Conservation (phyloP, 2,329 filamentous ascomycete genomes). For the Cordyceps tenuipes region DNA sequence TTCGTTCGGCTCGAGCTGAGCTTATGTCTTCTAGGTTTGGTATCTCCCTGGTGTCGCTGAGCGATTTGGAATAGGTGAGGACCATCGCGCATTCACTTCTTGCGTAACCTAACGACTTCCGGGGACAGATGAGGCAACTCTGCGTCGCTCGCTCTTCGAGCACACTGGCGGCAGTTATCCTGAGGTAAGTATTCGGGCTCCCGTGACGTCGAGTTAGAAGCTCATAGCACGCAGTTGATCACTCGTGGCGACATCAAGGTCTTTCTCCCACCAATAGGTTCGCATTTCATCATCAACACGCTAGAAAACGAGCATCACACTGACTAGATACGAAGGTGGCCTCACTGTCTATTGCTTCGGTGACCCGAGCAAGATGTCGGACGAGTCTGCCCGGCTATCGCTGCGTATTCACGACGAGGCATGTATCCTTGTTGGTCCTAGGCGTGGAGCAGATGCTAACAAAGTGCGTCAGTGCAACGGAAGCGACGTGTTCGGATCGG, state of each 20-base stretch:
- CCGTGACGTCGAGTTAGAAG: neutral
- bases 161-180: conserved; percentile 95
- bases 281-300: conserved; percentile 10
- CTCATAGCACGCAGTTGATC: conserved; percentile 52
- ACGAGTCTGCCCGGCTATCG: conserved; percentile 71
- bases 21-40: conserved; percentile 46
- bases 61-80: conserved; percentile 75
- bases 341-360: conserved; percentile 97
- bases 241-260: conserved; percentile 91
- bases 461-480: conserved; percentile 63
- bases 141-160: conserved; percentile 84
- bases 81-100: neutral
- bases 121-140: conserved; percentile 64
- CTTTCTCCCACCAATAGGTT: conserved; percentile 87
- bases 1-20: neutral
- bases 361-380: conserved; percentile 86
- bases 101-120: neutral
- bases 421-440: conserved; percentile 13
- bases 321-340: conserved; percentile 46
- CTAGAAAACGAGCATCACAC: neutral
- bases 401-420: conserved; percentile 70
- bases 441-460: neutral
- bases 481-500: conserved; percentile 93
- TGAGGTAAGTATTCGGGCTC: conserved; percentile 42
- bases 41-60: conserved; percentile 83